Base-by-base conservation (phyloP, 176 grass and related monocot species). In the Tillandsia fasciculata region DNA sequence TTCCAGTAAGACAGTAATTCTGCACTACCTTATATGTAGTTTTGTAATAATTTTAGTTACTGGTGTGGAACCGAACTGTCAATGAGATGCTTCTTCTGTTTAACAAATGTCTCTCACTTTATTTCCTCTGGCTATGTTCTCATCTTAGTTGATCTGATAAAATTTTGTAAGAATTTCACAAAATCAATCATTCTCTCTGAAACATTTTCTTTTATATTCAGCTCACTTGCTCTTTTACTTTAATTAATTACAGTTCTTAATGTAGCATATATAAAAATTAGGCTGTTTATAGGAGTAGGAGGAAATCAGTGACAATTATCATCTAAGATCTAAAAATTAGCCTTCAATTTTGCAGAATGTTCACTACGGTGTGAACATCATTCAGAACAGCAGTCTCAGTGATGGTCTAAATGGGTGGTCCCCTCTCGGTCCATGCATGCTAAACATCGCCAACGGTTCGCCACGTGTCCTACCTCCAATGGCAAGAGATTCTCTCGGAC, bases 321-420 rank as follows among this genome's bases (percentile, higher is more conserved):
- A 15, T 17, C 13, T 17, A 8, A 12, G 4, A 12, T 57, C n/a
- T 56, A 15, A 12, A 15, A 12, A 57, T 57, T 57, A 17, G n/a
- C n/a, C n/a, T 59, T 2, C 8, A 20, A 13, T 59, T 13, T 59
- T 2, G 18, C 79, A 96, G 88, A 87, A 96, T 15, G 70, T 96
- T 53, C 47, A 47, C 49, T 96, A 81, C 18, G 88, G 93, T 52
- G 86, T 75, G 33, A 96, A 92, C 81, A 81, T 96, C 42, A 70
- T 96, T n/a, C 52, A 87, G 70, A 92, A 96, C 73, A 78, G 83
- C 76, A 70, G 83, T 65, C 86, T 92, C 1, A 69, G 67, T 56
- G 93, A 96, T 13, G 88, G 81, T 0, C 68, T 96, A 0, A 85
- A 85, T 66, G 63, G 78, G 0, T 96, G 92, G 92, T 96, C 78